phyloP scores from a whole-genome alignment of 106 monocot species.

The Dactylorhiza incarnata region DNA sequence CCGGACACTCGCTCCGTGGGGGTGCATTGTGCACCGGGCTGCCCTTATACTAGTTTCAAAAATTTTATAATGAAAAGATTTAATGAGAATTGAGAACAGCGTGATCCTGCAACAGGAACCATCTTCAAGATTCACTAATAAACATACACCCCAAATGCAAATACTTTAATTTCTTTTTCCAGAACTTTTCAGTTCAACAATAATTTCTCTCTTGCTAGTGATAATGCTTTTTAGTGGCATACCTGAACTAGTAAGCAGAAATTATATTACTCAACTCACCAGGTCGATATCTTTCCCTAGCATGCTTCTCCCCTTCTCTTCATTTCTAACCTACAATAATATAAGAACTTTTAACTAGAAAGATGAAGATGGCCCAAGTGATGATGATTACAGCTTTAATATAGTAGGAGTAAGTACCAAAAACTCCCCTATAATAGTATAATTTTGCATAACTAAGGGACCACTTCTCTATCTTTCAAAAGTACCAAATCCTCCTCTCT shows the following conservation, averaged over 20 bases:
- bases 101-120: background rate
- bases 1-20: too few relatives aligned
- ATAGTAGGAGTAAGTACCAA: background rate
- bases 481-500: too few relatives aligned
- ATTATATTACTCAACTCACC: conserved; percentile 33
- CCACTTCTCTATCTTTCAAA: too few relatives aligned
- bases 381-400: background rate
- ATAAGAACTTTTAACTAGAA: conserved; percentile 1
- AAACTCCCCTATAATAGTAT: too few relatives aligned
- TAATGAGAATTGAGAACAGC: too few relatives aligned
- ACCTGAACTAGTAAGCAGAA: background rate
- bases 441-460: too few relatives aligned
- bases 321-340: conserved; percentile 67
- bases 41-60: too few relatives aligned
- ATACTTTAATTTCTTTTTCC: background rate
- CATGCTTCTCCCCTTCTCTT: conserved; percentile 86
- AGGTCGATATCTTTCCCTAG: conserved; percentile 76
- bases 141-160: background rate
- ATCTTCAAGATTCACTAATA: background rate
- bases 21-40: too few relatives aligned
- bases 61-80: too few relatives aligned
- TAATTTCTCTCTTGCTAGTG: background rate
- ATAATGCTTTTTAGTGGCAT: background rate
- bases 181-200: background rate
- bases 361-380: background rate